Evolutionary conservation across 345 rosid species (phyloP).

Genomic region (Eucalyptus leucophloia): DNA sequence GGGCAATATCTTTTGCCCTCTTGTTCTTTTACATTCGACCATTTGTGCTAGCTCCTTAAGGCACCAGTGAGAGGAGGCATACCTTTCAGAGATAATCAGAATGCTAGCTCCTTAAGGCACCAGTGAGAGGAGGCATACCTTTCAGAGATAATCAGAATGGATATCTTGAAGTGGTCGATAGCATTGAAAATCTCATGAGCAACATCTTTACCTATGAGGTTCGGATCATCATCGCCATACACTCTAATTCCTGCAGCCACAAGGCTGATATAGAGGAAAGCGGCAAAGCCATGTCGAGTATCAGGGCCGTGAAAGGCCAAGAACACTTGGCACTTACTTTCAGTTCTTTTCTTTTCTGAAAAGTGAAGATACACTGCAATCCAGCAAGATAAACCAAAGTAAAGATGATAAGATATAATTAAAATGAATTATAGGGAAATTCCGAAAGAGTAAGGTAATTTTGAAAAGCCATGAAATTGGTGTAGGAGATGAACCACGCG

Average conservation of each 20-base stretch:
- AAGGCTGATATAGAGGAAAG: neutral
- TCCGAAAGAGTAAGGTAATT: neutral
- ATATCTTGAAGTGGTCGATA: neutral
- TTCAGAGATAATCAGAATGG: neutral
- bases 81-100: accelerated
- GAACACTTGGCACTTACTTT: neutral
- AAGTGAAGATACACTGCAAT: neutral
- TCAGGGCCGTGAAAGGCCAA: neutral
- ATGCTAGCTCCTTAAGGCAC: neutral
- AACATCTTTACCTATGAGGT: neutral
- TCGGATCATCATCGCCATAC: neutral
- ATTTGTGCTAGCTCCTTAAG: neutral
- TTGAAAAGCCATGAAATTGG: neutral
- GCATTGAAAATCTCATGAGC: neutral
- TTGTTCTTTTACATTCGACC: neutral
- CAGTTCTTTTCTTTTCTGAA: neutral
- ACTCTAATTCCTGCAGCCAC: neutral
- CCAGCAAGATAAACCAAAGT: neutral
- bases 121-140: neutral
- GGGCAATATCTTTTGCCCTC: neutral
- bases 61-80: neutral
- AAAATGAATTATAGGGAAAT: neutral
- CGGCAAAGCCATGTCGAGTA: neutral
- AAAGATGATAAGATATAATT: neutral
- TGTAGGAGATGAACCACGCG: neutral